These are phyloP conservation scores for Anthracocystis panici-leucophaei DNA, from an alignment of 1,284 basidiomycete species.

Conservation along the genomic window DNA sequence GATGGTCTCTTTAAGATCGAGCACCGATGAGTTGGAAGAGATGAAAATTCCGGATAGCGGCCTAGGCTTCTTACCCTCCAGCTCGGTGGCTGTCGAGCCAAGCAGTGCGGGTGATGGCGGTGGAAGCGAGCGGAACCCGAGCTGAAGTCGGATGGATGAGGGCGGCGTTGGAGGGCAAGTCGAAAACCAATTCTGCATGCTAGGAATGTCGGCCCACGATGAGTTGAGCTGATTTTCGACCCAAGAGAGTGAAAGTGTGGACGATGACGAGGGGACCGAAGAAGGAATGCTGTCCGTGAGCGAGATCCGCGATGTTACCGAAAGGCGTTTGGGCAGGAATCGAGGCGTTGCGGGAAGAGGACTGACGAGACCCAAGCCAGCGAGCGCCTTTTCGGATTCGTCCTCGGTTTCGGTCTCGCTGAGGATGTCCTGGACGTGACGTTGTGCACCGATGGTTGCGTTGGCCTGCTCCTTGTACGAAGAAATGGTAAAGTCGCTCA, in stretches of 20 bases:
- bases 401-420: constrained; percentile 12
- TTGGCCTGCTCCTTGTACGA: constrained; percentile 12
- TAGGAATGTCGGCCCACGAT: constrained; percentile 17
- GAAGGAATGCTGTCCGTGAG: constrained; percentile 17
- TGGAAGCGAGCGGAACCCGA: constrained; percentile 33
- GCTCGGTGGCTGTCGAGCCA: neutral
- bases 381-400: constrained; percentile 4
- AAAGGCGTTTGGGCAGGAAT: constrained; percentile 19
- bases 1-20: constrained; percentile 44
- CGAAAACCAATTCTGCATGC: constrained; percentile 29
- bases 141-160: constrained; percentile 36
- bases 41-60: constrained; percentile 35
- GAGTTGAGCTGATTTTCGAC: constrained; percentile 15
- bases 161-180: constrained; percentile 41
- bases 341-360: constrained; percentile 22
- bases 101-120: constrained; percentile 9
- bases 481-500: constrained; percentile 27
- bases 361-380: constrained; percentile 26
- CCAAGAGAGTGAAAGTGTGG: constrained; percentile 24
- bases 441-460: neutral
- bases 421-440: constrained; percentile 9
- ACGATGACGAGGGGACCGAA: constrained; percentile 13
- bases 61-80: neutral
- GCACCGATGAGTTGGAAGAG: constrained; percentile 39
- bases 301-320: constrained; percentile 25